Percentiles rank a stretch among this genome's conserved stretches.
phyloP scores from a whole-genome alignment of 2,329 filamentous ascomycete genomes.

The Fusarium udum region DNA sequence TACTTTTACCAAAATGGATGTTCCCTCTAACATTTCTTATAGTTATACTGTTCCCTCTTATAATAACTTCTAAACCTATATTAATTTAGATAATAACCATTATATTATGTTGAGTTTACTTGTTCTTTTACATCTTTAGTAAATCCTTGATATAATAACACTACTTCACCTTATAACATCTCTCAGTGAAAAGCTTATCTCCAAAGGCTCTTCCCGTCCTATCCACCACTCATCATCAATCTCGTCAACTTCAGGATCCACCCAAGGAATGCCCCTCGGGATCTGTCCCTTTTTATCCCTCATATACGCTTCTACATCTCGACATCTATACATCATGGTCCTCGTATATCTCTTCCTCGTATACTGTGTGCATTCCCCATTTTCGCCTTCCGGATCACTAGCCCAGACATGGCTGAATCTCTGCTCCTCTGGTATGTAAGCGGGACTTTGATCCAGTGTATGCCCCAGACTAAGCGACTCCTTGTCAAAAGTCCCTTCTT shows the following conservation, averaged over 20 bases:
- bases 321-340: not conserved
- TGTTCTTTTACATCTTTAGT: no score
- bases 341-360: not conserved
- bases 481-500: conserved; percentile 1
- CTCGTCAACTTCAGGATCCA: not conserved
- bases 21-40: no score
- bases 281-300: not conserved
- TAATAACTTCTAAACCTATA: no score
- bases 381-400: not conserved
- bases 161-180: no score
- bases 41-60: no score
- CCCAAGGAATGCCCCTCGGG: not conserved
- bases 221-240: not conserved
- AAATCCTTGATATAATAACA: no score
- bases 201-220: not conserved
- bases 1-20: no score
- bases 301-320: not conserved
- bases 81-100: no score
- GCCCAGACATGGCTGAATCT: conserved; percentile 1
- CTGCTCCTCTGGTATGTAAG: not conserved
- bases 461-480: not conserved
- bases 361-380: not conserved
- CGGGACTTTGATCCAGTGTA: not conserved
- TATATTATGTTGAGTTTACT: no score
- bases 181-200: not conserved